These are phyloP conservation scores for Durio zibethinus DNA, from an alignment of 345 rosid species.

Conservation along the genomic window DNA sequence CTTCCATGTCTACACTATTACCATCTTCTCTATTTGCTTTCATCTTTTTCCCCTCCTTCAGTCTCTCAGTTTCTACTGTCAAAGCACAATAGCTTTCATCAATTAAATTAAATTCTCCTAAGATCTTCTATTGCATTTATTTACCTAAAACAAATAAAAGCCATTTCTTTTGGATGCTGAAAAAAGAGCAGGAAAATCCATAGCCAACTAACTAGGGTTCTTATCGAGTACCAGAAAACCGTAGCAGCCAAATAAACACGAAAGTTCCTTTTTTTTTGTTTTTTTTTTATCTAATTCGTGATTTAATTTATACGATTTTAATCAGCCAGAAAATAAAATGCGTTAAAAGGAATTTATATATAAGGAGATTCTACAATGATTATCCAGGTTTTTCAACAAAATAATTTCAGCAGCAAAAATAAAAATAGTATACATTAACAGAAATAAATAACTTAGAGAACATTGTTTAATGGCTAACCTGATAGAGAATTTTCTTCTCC, in stretches of 20 bases:
- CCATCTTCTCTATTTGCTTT: conserved; percentile 37
- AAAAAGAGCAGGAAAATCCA: neutral
- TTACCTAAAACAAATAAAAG: neutral
- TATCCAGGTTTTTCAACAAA: neutral
- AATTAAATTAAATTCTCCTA: neutral
- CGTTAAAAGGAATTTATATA: neutral
- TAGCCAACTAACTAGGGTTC: neutral
- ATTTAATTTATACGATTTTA: neutral
- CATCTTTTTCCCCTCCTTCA: conserved; percentile 23
- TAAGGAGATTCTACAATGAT: neutral
- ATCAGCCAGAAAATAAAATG: neutral
- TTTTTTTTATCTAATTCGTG: neutral
- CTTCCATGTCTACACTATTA: conserved; percentile 37
- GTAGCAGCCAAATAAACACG: neutral
- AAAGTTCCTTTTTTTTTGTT: neutral
- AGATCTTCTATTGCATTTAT: neutral
- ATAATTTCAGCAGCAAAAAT: neutral
- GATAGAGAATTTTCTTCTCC: neutral
- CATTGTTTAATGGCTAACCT: neutral
- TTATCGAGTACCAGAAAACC: neutral
- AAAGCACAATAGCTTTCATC: neutral
- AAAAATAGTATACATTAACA: neutral
- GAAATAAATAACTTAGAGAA: neutral
- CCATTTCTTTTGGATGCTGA: neutral
- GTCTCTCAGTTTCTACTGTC: neutral